Conservation (phyloP, 2,329 filamentous ascomycete species). For the Colletotrichum liriopes region DNA sequence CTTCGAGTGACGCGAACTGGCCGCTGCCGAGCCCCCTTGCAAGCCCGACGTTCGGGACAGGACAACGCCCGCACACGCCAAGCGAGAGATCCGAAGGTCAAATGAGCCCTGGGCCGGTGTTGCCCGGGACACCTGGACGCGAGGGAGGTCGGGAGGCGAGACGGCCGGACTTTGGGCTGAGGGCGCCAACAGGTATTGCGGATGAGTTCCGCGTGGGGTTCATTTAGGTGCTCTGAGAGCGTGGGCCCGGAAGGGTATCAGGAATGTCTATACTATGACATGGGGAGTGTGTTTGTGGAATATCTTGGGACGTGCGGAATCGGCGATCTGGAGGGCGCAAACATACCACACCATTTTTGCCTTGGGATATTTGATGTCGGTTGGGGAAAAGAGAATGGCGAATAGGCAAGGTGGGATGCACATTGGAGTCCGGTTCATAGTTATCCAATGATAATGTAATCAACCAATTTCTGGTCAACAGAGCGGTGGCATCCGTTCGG, state of each 20-base stretch:
- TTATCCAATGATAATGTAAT: slow-evolving; percentile 33
- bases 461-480: not conserved
- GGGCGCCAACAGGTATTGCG: slow-evolving; percentile 43
- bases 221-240: slow-evolving; percentile 19
- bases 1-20: slow-evolving; percentile 35
- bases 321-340: slow-evolving; percentile 16
- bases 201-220: slow-evolving; percentile 43
- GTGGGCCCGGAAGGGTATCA: not conserved
- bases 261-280: not conserved
- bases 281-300: not conserved
- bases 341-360: not conserved
- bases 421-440: slow-evolving; percentile 22
- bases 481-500: not conserved
- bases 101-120: slow-evolving; percentile 20
- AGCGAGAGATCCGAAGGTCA: slow-evolving; percentile 30
- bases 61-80: slow-evolving; percentile 31
- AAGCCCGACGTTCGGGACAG: slow-evolving; percentile 38
- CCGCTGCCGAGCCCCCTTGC: slow-evolving; percentile 39
- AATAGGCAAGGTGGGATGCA: not conserved
- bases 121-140: not conserved
- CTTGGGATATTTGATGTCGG: not conserved
- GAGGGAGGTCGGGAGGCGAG: slow-evolving; percentile 16
- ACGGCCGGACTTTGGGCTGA: slow-evolving; percentile 41
- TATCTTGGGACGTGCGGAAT: slow-evolving; percentile 14
- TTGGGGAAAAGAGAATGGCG: slow-evolving; percentile 5